Evolutionary conservation across 2,329 filamentous ascomycete species (phyloP), one percentile per base, ranked within the genome.

Genomic region (Ceratocystis lukuohia): DNA sequence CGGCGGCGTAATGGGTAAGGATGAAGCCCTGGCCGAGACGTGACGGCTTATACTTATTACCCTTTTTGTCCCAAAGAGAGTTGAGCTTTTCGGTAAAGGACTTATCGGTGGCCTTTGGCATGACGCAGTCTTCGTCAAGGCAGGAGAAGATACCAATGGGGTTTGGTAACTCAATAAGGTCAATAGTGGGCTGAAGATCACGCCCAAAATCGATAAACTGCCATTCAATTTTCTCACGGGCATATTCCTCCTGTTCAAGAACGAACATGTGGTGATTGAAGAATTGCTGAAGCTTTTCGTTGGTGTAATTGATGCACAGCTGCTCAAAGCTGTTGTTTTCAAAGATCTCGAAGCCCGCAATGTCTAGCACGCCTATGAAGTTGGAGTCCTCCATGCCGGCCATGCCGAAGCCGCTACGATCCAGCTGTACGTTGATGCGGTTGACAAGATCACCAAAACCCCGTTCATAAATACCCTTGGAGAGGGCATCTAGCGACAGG

Each of bases 231-330:
- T 96, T 90, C 74, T 99, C 94, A 61, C 93, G 82, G 7, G 94
- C 92, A 75, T 99, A 99, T 75, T 99, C 94, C 75, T 99, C 94
- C 73, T 99, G 94, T 74, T 99, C 94, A 6, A 99, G 80, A 8
- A 99, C 94, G 73, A 99, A 99, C 94, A 99, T 99, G 79, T 99
- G 95, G 74, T 99, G 94, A 72, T 99, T 99, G 83, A 99, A 99
- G 76, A 99, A 99, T 71, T 99, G 94, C 73, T 99, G 94, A 5
- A 99, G 84, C 75, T 96, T 99, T 76, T 99, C 94, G 76, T 99
- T 99, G 69, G 95, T 97, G 77, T 99, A 99, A 77, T 99, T 99
- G 82, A 99, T 99, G 79, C 94, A 99, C 5, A 99, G 82, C 75
- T 99, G 94, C 75, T 99, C 94, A 72, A 99, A 99, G 79, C 93